Conservation (phyloP, 129 eudicot species). For the Tagetes patula region DNA sequence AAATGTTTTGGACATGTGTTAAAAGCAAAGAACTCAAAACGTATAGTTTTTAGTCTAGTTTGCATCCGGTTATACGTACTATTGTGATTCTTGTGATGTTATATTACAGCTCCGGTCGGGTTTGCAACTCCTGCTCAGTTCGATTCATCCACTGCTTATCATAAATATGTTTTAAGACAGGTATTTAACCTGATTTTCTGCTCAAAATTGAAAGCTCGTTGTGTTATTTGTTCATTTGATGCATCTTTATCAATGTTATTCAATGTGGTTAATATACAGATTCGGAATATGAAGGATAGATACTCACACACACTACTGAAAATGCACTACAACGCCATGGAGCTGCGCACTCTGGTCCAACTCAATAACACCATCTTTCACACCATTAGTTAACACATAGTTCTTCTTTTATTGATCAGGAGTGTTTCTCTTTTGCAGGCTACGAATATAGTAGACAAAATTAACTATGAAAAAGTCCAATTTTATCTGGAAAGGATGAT, state of each 20-base stretch:
- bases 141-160: slow-evolving; percentile 5
- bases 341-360: slow-evolving; percentile 20
- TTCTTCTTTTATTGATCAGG: slow-evolving; percentile 4
- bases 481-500: slow-evolving; percentile 23
- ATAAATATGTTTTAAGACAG: slow-evolving; percentile 30
- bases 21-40: neutral
- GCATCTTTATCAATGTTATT: slow-evolving; percentile 3
- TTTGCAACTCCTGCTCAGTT: slow-evolving; percentile 17
- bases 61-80: neutral
- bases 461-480: slow-evolving; percentile 8
- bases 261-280: slow-evolving; percentile 25
- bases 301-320: slow-evolving; percentile 7
- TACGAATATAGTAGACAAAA: neutral
- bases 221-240: slow-evolving; percentile 1
- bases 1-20: neutral
- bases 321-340: slow-evolving; percentile 9
- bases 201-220: neutral
- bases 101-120: slow-evolving; percentile 19
- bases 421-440: slow-evolving; percentile 26
- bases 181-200: slow-evolving; percentile 15
- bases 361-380: slow-evolving; percentile 16
- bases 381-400: neutral
- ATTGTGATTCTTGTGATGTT: neutral
- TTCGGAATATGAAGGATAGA: neutral
- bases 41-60: neutral